phyloP scores from a whole-genome alignment of 2,329 filamentous ascomycete species.

The Fusarium buharicum region DNA sequence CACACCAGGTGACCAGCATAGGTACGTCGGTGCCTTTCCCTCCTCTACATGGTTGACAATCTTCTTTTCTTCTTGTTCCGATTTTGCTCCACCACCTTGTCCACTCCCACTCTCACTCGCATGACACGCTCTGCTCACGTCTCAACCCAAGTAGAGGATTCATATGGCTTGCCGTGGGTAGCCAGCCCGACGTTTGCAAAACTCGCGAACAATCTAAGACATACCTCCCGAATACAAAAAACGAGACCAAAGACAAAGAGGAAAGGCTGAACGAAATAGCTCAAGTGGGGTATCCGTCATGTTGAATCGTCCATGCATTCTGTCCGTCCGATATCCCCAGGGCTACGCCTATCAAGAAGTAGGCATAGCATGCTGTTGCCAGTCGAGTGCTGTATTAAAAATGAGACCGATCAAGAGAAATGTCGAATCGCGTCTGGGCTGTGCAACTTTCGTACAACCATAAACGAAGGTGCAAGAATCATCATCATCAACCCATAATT shows the following conservation, averaged over 20 bases:
- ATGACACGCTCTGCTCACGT: constrained; percentile 18
- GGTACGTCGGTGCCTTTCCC: constrained; percentile 20
- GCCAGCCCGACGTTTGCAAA: constrained; percentile 42
- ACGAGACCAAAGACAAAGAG: constrained; percentile 36
- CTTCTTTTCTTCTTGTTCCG: constrained; percentile 31
- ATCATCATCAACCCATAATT: constrained; percentile 25
- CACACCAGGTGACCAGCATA: constrained; percentile 10
- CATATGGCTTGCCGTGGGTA: constrained; percentile 36
- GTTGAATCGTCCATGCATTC: constrained; percentile 58
- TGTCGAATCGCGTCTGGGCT: neutral
- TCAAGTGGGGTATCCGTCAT: constrained; percentile 57
- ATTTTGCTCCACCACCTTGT: constrained; percentile 18
- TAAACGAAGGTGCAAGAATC: constrained; percentile 31
- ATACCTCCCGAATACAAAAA: constrained; percentile 34
- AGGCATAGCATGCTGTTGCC: constrained; percentile 52
- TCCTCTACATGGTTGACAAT: constrained; percentile 25
- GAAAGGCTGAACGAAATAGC: constrained; percentile 40
- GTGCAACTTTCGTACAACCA: constrained; percentile 12
- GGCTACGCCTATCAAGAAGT: constrained; percentile 34
- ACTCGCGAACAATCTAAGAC: constrained; percentile 25
- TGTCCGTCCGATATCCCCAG: constrained; percentile 52
- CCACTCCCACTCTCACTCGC: constrained; percentile 20
- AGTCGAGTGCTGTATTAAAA: constrained; percentile 54
- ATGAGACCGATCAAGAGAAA: constrained; percentile 32
- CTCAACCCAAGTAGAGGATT: constrained; percentile 4